Evolutionary conservation across 2,329 filamentous ascomycete species (phyloP).

Genomic region (Diaporthe citriasiana): DNA sequence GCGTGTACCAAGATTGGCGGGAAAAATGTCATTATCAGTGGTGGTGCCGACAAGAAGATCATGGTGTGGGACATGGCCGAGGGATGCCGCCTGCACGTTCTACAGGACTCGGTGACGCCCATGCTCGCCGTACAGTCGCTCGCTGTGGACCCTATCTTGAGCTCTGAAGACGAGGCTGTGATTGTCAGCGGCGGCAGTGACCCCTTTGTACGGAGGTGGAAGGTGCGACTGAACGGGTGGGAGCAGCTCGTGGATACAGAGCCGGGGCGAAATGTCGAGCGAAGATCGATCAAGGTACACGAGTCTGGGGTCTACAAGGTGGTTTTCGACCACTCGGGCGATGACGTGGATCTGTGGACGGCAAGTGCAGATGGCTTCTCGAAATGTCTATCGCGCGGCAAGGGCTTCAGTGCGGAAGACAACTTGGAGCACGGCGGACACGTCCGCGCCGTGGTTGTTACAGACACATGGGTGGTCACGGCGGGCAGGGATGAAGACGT

Average conservation of each 20-base stretch:
- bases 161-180: conserved; percentile 63
- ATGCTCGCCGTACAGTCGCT: conserved; percentile 88
- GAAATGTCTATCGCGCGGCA: conserved; percentile 80
- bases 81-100: conserved; percentile 77
- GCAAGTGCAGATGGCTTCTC: conserved; percentile 91
- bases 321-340: conserved; percentile 74
- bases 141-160: conserved; percentile 77
- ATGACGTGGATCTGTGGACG: conserved; percentile 86
- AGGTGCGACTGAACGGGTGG: conserved; percentile 65
- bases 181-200: conserved; percentile 87
- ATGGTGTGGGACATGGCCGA: conserved; percentile 85
- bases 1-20: conserved; percentile 72
- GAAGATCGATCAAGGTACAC: conserved; percentile 78
- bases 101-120: conserved; percentile 79
- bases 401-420: conserved; percentile 79
- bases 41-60: conserved; percentile 83
- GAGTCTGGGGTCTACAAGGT: conserved; percentile 92
- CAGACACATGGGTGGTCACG: conserved; percentile 84
- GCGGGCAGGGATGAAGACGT: conserved; percentile 93
- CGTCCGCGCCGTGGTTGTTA: conserved; percentile 84
- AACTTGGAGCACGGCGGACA: conserved; percentile 87
- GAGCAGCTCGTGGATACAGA: conserved; percentile 68
- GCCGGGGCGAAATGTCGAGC: conserved; percentile 57
- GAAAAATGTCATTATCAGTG: conserved; percentile 77
- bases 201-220: conserved; percentile 84